Evolutionary conservation across 208 protist genomes (phyloP), one percentile per base, ranked within the genome.

Genomic region (Acanthamoeba royreba): DNA sequence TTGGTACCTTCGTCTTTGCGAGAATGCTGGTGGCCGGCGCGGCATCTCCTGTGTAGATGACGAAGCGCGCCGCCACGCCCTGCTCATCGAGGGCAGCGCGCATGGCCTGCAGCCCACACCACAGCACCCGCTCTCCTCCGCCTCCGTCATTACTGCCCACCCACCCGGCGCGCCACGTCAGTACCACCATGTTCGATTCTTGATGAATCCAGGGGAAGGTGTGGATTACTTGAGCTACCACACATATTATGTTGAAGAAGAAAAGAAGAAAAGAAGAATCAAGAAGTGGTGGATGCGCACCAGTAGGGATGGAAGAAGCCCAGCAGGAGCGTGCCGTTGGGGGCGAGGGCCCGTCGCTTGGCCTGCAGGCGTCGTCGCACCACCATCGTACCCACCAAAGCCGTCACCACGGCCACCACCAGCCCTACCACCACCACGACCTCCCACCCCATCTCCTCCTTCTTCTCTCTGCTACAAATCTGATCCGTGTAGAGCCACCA

Each of bases 81-180:
- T 40, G 0, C 19, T 35, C 8, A n/a, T 43, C 33, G 31, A 74
- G 63, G 3, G 83, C 79, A 77, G 94, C 28, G 19, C 49, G 61
- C 42, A 88, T 22, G 19, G 95, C 38, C 38, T 95, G 74, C 33
- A 99, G 90, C 0, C 96, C 95, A 5, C 97, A 96, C 98, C 98
- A 99, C 83, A 99, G 89, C 46, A 99, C 99, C 9, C 98, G 96
- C 96, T 99, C 99, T 2, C 99, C 99, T 35, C 99, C 99, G 9
- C 98, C 99, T 49, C 98, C 98, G 46, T 97, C 97, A 22, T 98
- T 98, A 55, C 98, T 96, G 87, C 33, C n/a, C 38, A 15, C 25
- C 25, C 19, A 61, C 17, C 19, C 19, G 17, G 22, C 17, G 52
- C 52, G 19, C 17, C 17, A 61, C 19, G 22, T 28, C 28, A 77